Conservation (phyloP, 1,284 basidiomycete species). For the Microbotryomycetes sp. region DNA sequence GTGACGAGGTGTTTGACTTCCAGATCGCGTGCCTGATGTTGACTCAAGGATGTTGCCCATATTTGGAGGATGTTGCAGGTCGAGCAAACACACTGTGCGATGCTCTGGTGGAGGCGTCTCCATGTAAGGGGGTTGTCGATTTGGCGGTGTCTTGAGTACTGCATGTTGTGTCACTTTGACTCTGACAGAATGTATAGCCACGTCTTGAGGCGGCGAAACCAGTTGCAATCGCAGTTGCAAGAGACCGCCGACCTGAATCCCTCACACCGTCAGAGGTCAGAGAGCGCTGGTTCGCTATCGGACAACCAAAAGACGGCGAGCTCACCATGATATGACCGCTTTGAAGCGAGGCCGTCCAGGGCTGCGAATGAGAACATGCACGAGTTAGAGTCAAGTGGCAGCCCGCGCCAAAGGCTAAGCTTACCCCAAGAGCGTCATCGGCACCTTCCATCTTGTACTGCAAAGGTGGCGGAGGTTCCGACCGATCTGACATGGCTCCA, state of each 20-base stretch:
- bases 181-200: slow-evolving; percentile 1
- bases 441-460: slow-evolving; percentile 30
- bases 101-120: background rate
- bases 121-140: background rate
- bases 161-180: background rate
- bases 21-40: background rate
- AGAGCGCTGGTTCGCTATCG: background rate
- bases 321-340: slow-evolving; percentile 26
- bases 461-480: slow-evolving; percentile 25
- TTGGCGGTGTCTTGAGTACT: background rate
- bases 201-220: background rate
- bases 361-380: too few relatives aligned
- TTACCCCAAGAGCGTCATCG: slow-evolving; percentile 25
- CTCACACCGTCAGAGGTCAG: background rate
- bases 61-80: background rate
- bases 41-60: background rate
- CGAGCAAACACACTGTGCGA: slow-evolving; percentile 2
- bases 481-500: slow-evolving; percentile 8
- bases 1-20: background rate
- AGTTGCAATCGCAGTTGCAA: slow-evolving; percentile 4
- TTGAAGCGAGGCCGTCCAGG: slow-evolving; percentile 23
- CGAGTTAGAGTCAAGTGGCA: too few relatives aligned
- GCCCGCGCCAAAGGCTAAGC: too few relatives aligned
- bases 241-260: background rate
- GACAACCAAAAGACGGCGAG: background rate